phyloP scores from a whole-genome alignment of 164 flowering plant genomes.

The Chimonanthus praecox region DNA sequence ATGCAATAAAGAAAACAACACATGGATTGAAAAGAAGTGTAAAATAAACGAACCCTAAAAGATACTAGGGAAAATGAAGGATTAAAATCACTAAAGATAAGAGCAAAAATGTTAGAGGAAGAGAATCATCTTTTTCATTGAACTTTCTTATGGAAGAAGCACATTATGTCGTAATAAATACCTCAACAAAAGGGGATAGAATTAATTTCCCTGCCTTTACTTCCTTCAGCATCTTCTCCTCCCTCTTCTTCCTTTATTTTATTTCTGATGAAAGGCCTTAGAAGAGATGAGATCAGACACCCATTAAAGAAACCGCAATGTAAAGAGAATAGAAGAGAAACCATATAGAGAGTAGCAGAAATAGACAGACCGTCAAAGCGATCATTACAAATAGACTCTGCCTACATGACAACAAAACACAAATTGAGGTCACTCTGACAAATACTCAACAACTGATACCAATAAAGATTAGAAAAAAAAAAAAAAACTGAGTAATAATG shows the following conservation, averaged over 20 bases:
- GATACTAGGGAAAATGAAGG: neutral
- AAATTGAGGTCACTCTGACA: constrained; percentile 10
- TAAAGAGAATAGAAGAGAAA: neutral
- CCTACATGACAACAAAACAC: constrained; percentile 21
- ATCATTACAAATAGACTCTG: constrained; percentile 28
- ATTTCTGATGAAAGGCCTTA: neutral
- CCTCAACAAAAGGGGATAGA: neutral
- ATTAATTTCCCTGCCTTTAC: neutral
- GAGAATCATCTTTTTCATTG: too few species aligned
- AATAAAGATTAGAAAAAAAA: neutral
- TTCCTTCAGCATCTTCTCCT: neutral
- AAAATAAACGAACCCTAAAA: neutral
- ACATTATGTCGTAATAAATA: neutral
- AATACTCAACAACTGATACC: constrained; percentile 22
- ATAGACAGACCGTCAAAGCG: neutral
- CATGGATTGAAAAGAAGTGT: neutral
- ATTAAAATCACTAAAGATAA: neutral
- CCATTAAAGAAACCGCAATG: neutral
- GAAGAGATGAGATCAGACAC: neutral
- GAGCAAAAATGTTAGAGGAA: neutral
- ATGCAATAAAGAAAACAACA: neutral
- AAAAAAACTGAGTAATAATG: constrained; percentile 34
- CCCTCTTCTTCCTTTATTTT: neutral
- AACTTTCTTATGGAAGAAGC: too few species aligned
- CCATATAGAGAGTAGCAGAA: neutral